These are phyloP conservation scores for Pseudocercospora fuligena DNA, from an alignment of 2,329 filamentous ascomycete genomes.

Conservation along the genomic window DNA sequence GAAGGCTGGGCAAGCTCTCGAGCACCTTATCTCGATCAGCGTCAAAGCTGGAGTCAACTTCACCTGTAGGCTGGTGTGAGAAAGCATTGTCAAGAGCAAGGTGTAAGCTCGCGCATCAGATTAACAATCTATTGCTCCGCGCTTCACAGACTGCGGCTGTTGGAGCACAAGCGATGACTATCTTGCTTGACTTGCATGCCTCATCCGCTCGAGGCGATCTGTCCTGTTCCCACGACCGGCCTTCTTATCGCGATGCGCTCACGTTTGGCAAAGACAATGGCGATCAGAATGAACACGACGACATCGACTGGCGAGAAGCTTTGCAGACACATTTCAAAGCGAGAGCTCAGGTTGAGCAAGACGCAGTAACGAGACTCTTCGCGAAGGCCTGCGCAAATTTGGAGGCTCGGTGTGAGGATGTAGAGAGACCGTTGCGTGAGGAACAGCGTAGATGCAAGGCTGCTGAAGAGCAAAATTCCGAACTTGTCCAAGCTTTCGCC, in stretches of 20 bases:
- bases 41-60: background rate
- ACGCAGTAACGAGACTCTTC: constrained; percentile 56
- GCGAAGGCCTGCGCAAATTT: constrained; percentile 61
- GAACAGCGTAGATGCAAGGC: constrained; percentile 47
- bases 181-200: constrained; percentile 29
- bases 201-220: constrained; percentile 25
- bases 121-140: constrained; percentile 27
- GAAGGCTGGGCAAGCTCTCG: constrained; percentile 17
- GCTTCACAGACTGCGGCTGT: constrained; percentile 24
- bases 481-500: constrained; percentile 42
- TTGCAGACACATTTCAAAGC: constrained; percentile 52
- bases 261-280: constrained; percentile 7
- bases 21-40: background rate
- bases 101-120: constrained; percentile 28
- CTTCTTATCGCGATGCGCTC: constrained; percentile 19
- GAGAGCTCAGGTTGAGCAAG: constrained; percentile 50
- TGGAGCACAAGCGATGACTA: constrained; percentile 22
- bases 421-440: constrained; percentile 59
- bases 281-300: background rate
- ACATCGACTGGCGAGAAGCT: constrained; percentile 54
- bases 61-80: constrained; percentile 22
- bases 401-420: constrained; percentile 59
- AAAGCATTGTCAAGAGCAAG: constrained; percentile 25
- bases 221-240: constrained; percentile 24
- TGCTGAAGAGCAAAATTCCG: constrained; percentile 44